Evolutionary conservation across 2,329 filamentous ascomycete genomes (phyloP).

Genomic region (Endoconidiophora laricicola): DNA sequence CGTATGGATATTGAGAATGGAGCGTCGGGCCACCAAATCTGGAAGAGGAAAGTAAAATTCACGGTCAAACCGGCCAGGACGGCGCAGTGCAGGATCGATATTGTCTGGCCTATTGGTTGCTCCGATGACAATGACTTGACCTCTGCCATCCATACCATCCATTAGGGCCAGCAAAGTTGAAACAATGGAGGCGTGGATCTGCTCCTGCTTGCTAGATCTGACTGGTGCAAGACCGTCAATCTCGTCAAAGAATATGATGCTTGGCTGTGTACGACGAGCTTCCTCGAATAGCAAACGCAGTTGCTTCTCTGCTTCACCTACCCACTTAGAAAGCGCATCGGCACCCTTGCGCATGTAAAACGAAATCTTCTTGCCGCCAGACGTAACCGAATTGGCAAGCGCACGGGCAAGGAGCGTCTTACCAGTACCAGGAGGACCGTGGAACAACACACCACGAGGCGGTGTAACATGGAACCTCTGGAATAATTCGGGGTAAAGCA

Average conservation of each 20-base stretch:
- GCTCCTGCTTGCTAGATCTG: slow-evolving; percentile 92
- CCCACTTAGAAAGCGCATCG: slow-evolving; percentile 96
- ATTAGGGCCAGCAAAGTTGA: slow-evolving; percentile 86
- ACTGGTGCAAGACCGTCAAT: slow-evolving; percentile 95
- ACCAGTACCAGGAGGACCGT: slow-evolving; percentile 91
- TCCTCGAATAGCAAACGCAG: slow-evolving; percentile 88
- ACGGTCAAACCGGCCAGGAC: slow-evolving; percentile 86
- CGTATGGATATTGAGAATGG: slow-evolving; percentile 91
- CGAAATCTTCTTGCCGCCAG: slow-evolving; percentile 82
- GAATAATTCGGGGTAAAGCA: slow-evolving; percentile 92
- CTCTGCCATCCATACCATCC: slow-evolving; percentile 97
- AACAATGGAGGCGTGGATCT: slow-evolving; percentile 95
- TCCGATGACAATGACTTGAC: slow-evolving; percentile 95
- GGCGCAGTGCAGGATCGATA: slow-evolving; percentile 85
- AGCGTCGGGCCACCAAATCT: slow-evolving; percentile 58
- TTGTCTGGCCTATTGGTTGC: slow-evolving; percentile 97
- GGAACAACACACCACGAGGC: slow-evolving; percentile 86
- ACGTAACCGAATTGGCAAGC: slow-evolving; percentile 76
- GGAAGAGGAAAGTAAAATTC: slow-evolving; percentile 97
- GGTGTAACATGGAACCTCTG: slow-evolving; percentile 82
- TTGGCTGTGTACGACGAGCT: slow-evolving; percentile 85
- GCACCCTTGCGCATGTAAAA: slow-evolving; percentile 99
- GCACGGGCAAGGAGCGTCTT: slow-evolving; percentile 93
- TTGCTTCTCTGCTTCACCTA: slow-evolving; percentile 93
- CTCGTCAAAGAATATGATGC: slow-evolving; percentile 93